A percentile compares a stretch with the other conserved stretches of the same genome.
Evolutionary conservation across 768 basidiomycete species (phyloP).

Genomic region (Hirschioporus abietinus): DNA sequence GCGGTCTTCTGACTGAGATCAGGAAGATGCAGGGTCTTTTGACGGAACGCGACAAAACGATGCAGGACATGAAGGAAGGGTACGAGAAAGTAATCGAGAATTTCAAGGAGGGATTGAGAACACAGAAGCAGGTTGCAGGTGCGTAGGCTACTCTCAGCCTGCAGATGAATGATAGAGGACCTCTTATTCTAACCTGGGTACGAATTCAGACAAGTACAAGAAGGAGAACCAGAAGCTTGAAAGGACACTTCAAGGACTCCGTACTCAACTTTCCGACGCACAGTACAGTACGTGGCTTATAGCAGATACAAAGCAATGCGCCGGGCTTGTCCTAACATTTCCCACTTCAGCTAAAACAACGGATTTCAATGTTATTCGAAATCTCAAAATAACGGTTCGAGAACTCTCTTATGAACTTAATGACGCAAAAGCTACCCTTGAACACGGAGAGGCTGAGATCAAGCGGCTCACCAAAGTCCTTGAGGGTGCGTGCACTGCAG

Average conservation of each 20-base stretch:
- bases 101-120: slow-evolving; percentile 61
- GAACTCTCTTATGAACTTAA: slow-evolving; percentile 70
- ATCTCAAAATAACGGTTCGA: slow-evolving; percentile 33
- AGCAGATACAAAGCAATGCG: neutral
- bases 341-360: neutral
- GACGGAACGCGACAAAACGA: slow-evolving; percentile 86
- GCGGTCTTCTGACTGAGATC: slow-evolving; percentile 86
- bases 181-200: slow-evolving; percentile 13
- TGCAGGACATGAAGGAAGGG: slow-evolving; percentile 88
- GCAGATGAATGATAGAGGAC: neutral
- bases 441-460: slow-evolving; percentile 76
- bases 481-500: slow-evolving; percentile 23
- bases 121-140: slow-evolving; percentile 81
- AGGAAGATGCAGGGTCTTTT: slow-evolving; percentile 86
- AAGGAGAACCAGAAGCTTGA: slow-evolving; percentile 99
- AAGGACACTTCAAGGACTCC: slow-evolving; percentile 47
- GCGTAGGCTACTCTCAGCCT: slow-evolving; percentile 22
- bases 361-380: neutral
- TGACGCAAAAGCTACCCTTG: slow-evolving; percentile 57
- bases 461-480: slow-evolving; percentile 76
- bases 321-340: neutral
- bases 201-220: too few species aligned
- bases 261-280: neutral
- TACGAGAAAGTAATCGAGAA: slow-evolving; percentile 75
- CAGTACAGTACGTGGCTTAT: neutral